Percentiles rank a stretch among this genome's conserved stretches.
Conservation (phyloP, 176 grass and related monocot genomes). For the Cymbopogon citratus region DNA sequence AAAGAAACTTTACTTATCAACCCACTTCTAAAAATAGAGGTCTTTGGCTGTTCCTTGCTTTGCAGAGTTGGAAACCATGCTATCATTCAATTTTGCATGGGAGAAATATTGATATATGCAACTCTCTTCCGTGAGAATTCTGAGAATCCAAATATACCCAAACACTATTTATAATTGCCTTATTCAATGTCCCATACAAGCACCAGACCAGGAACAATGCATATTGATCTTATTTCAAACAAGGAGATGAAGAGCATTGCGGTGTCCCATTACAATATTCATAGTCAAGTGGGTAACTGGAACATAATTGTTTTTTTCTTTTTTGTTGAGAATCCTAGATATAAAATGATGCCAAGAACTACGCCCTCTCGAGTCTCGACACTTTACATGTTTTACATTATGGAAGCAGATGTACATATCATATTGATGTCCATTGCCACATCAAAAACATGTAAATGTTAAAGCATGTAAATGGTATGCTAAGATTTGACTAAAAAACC, state of each 20-base stretch:
- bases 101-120: slow-evolving; percentile 10
- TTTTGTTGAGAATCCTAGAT: not conserved
- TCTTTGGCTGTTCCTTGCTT: not conserved
- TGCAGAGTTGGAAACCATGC: not conserved
- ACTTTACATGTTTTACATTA: not conserved
- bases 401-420: too few species aligned
- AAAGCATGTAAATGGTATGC: not conserved
- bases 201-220: not conserved
- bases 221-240: not conserved
- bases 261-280: not conserved
- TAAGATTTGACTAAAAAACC: not conserved
- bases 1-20: not conserved
- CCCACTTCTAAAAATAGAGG: not conserved
- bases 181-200: not conserved
- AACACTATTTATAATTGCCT: not conserved
- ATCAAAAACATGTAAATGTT: too few species aligned
- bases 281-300: not conserved
- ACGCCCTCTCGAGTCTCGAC: not conserved
- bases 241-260: not conserved
- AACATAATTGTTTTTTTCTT: not conserved
- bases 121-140: not conserved
- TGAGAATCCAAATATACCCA: not conserved
- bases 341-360: not conserved
- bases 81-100: not conserved
- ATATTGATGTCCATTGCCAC: too few species aligned